A percentile compares a stretch with the other conserved stretches of the same genome.
Conservation (phyloP, 2,329 filamentous ascomycete genomes). For the Xylariaceae sp. region DNA sequence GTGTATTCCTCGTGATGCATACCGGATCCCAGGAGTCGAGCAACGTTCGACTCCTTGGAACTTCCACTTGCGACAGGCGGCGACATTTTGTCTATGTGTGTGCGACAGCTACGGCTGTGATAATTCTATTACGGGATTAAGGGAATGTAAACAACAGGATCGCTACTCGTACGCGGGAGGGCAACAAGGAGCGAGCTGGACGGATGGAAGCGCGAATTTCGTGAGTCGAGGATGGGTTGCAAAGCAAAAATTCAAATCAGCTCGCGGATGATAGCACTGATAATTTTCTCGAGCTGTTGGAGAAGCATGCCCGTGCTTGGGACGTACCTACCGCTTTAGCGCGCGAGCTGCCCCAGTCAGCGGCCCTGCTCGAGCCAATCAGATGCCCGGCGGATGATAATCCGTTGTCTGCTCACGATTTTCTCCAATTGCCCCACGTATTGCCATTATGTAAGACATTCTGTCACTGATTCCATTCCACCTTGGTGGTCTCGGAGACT, state of each 20-base stretch:
- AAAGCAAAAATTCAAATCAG: constrained; percentile 20
- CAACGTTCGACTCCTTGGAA: constrained; percentile 82
- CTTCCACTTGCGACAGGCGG: constrained; percentile 48
- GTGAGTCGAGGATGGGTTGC: constrained; percentile 6
- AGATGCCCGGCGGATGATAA: not conserved
- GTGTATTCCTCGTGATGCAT: constrained; percentile 20
- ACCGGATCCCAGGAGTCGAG: constrained; percentile 90
- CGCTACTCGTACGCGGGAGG: not conserved
- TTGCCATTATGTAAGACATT: not conserved
- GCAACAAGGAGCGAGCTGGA: constrained; percentile 3
- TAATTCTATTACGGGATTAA: not conserved
- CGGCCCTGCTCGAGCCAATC: constrained; percentile 6
- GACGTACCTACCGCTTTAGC: constrained; percentile 1
- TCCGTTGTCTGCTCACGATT: not conserved
- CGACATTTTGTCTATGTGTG: constrained; percentile 49
- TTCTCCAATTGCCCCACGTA: not conserved
- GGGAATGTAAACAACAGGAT: not conserved
- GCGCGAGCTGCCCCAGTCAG: not conserved
- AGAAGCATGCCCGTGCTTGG: constrained; percentile 6
- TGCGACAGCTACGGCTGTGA: not conserved
- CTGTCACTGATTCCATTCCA: no score
- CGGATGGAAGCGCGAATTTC: constrained; percentile 1
- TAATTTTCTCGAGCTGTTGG: constrained; percentile 14
- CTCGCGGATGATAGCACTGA: constrained; percentile 9
- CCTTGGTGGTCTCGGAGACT: no score